phyloP scores from a whole-genome alignment of 192 early-diverging fungal species.

The Umbelopsis sp. region DNA sequence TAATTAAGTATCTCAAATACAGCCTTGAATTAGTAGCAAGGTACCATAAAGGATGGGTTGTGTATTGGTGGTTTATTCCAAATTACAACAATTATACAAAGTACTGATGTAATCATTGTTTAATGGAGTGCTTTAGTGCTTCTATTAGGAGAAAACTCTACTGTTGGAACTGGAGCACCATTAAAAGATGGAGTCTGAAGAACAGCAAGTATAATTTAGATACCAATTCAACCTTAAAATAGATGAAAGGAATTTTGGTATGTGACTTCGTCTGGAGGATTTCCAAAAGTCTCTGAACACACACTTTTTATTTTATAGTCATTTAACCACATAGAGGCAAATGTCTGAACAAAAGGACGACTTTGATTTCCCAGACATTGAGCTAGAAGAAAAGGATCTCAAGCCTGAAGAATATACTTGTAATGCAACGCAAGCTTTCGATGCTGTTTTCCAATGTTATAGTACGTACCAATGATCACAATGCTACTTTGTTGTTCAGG shows the following conservation, averaged over 20 bases:
- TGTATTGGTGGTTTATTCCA: slow-evolving; percentile 53
- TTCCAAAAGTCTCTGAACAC: not conserved
- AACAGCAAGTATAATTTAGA: slow-evolving; percentile 15
- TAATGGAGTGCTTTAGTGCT: slow-evolving; percentile 61
- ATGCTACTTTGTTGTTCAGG: not conserved
- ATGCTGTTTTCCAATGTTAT: slow-evolving; percentile 32
- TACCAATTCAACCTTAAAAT: too few species aligned
- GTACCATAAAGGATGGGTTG: too few species aligned
- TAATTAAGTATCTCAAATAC: too few species aligned
- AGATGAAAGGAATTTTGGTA: too few species aligned
- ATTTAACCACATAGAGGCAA: not conserved
- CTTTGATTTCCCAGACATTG: slow-evolving; percentile 8
- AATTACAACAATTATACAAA: slow-evolving; percentile 63
- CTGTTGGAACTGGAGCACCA: slow-evolving; percentile 15
- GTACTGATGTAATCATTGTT: slow-evolving; percentile 61
- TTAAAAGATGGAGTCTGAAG: not conserved
- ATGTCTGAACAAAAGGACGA: slow-evolving; percentile 11
- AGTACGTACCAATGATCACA: slow-evolving; percentile 12
- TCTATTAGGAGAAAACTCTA: slow-evolving; percentile 62
- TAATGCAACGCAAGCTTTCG: slow-evolving; percentile 32
- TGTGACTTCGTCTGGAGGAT: too few species aligned
- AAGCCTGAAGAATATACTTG: slow-evolving; percentile 21
- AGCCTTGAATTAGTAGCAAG: too few species aligned
- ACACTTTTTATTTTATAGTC: not conserved
- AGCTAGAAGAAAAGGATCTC: slow-evolving; percentile 23